A percentile compares a stretch with the other conserved stretches of the same genome.
Evolutionary conservation across 129 eudicot species (phyloP).

Genomic region (Flaveria sonorensis): DNA sequence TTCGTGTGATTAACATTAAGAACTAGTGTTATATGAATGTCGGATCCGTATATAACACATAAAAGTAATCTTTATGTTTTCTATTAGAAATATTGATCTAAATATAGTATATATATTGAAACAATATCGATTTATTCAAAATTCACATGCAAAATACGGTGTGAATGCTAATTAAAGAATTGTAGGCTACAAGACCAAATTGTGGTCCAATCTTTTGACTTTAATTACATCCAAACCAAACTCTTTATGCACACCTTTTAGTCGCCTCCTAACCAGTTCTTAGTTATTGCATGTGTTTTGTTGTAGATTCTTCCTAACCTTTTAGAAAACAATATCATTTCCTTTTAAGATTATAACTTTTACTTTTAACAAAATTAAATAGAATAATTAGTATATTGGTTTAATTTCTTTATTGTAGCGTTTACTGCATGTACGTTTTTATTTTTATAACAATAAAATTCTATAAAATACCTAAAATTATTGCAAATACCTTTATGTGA

Average conservation of each 20-base stretch:
- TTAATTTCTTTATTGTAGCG: not conserved
- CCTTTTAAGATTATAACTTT: not conserved
- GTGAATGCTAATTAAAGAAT: slow-evolving; percentile 35
- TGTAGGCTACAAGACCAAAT: slow-evolving; percentile 27
- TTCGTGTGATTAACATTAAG: not conserved
- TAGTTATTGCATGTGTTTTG: slow-evolving; percentile 13
- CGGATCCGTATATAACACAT: too few species aligned
- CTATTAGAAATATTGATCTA: not conserved
- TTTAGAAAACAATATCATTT: not conserved
- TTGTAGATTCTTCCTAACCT: slow-evolving; percentile 7
- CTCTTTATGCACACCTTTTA: slow-evolving; percentile 6
- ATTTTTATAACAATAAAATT: too few species aligned
- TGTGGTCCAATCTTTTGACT: slow-evolving; percentile 44
- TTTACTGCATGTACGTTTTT: not conserved
- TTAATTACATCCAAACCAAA: slow-evolving; percentile 31
- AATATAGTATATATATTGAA: not conserved
- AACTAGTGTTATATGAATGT: too few species aligned
- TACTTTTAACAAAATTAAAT: not conserved
- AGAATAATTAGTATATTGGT: not conserved
- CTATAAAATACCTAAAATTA: too few species aligned
- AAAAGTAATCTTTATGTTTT: too few species aligned
- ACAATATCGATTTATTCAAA: not conserved
- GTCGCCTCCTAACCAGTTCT: slow-evolving; percentile 30
- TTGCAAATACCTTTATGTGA: too few species aligned
- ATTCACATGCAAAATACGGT: slow-evolving; percentile 19